Evolutionary conservation across 2,329 filamentous ascomycete species (phyloP).

Genomic region (Pseudogymnoascus sp.): DNA sequence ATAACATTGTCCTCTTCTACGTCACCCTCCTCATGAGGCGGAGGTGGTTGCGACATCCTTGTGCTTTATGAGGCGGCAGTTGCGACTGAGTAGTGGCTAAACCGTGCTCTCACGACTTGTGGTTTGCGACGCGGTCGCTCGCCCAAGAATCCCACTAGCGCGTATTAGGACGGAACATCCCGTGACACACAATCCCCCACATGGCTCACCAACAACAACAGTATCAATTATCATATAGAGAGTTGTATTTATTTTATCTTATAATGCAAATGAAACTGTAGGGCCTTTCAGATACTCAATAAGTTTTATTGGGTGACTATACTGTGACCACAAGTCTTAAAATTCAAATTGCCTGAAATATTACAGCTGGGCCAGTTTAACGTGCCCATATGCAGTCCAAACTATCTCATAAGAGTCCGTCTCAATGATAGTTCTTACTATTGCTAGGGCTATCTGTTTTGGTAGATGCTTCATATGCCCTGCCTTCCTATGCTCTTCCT

Average conservation of each 20-base stretch:
- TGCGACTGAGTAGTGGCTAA: neutral
- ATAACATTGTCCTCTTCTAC: neutral
- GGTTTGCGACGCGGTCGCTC: slow-evolving; percentile 2
- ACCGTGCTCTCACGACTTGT: neutral
- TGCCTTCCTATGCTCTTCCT: neutral
- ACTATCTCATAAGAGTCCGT: neutral
- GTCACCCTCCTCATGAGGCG: neutral
- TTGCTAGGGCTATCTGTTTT: neutral
- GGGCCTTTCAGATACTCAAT: slow-evolving; percentile 64
- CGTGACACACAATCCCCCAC: neutral
- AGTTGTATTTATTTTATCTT: neutral
- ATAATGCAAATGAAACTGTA: slow-evolving; percentile 69
- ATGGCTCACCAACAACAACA: neutral
- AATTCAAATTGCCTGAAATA: slow-evolving; percentile 49
- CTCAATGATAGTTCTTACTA: neutral
- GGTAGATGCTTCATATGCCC: neutral
- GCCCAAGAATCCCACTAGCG: neutral
- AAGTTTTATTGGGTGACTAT: slow-evolving; percentile 59
- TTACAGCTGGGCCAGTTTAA: neutral
- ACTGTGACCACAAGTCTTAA: slow-evolving; percentile 59
- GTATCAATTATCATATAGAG: neutral
- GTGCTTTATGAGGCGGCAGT: neutral
- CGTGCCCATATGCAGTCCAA: neutral
- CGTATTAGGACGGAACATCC: neutral
- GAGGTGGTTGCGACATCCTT: slow-evolving; percentile 2